A percentile compares a stretch with the other conserved stretches of the same genome.
Evolutionary conservation across 176 grass and related monocot genomes (phyloP).

Genomic region (Pharus latifolius): DNA sequence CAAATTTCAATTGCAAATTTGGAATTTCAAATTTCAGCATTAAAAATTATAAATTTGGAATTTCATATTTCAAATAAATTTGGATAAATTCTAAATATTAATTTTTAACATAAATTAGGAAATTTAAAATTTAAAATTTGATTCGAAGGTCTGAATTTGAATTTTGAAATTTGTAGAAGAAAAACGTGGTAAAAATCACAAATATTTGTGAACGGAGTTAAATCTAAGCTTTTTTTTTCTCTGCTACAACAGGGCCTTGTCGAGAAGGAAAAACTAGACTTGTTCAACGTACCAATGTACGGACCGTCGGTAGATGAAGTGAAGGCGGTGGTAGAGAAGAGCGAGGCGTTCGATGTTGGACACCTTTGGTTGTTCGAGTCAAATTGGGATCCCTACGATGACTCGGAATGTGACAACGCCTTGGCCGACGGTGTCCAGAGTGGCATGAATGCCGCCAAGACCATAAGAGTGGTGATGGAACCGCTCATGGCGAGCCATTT

Average conservation of each 20-base stretch:
- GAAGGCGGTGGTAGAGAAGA: background rate
- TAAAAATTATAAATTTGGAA: no score
- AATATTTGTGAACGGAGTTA: no score
- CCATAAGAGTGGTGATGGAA: background rate
- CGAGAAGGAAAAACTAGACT: slow-evolving; percentile 17
- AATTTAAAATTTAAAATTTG: no score
- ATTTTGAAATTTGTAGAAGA: no score
- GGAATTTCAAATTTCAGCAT: no score
- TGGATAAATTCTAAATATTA: no score
- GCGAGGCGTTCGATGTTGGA: background rate
- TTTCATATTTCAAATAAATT: no score
- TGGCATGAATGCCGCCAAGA: background rate
- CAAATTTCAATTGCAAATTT: no score
- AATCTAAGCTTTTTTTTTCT: background rate
- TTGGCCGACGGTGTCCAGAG: background rate
- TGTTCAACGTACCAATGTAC: slow-evolving; percentile 20
- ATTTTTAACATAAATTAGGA: no score
- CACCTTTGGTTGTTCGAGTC: slow-evolving; percentile 1
- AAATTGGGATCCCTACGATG: slow-evolving; percentile 27
- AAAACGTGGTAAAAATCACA: no score
- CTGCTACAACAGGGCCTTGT: slow-evolving; percentile 1
- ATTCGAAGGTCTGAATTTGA: no score
- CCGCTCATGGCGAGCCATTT: slow-evolving; percentile 7
- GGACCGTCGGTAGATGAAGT: slow-evolving; percentile 13
- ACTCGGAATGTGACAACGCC: background rate